Evolutionary conservation across 495 filamentous ascomycete genomes (phyloP).

Genomic region (Neurospora africana): DNA sequence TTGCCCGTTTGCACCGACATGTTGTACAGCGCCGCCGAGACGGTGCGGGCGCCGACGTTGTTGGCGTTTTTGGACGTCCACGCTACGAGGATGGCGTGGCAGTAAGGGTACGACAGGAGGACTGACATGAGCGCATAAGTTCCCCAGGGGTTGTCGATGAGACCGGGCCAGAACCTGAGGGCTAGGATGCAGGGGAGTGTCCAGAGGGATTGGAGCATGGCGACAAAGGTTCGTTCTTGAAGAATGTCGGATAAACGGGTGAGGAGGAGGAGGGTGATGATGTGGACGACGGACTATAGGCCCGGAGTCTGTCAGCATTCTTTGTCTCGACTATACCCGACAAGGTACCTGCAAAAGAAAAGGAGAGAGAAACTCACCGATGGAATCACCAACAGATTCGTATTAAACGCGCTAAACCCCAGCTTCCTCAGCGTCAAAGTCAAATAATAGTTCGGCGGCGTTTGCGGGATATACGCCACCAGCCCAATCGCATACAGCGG

Average conservation of each 20-base stretch:
- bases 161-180: slow-evolving; percentile 20
- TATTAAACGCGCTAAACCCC: slow-evolving; percentile 56
- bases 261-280: slow-evolving; percentile 32
- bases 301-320: slow-evolving; percentile 11
- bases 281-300: slow-evolving; percentile 29
- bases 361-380: slow-evolving; percentile 24
- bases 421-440: slow-evolving; percentile 51
- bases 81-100: slow-evolving; percentile 51
- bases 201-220: slow-evolving; percentile 46
- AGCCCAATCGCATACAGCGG: slow-evolving; percentile 58
- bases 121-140: slow-evolving; percentile 44
- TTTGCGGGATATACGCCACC: slow-evolving; percentile 45
- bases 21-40: slow-evolving; percentile 50
- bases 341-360: too few species aligned
- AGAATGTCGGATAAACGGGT: slow-evolving; percentile 50
- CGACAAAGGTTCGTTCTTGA: slow-evolving; percentile 46
- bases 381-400: slow-evolving; percentile 63
- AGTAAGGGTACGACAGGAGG: slow-evolving; percentile 34
- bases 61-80: slow-evolving; percentile 56
- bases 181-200: slow-evolving; percentile 45
- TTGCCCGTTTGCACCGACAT: slow-evolving; percentile 20
- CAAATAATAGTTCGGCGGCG: slow-evolving; percentile 48
- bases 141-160: slow-evolving; percentile 32
- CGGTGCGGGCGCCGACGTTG: slow-evolving; percentile 57
- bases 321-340: too few species aligned